phyloP scores from a whole-genome alignment of 805 yeast genomes.

The Barnettozyma siamensis region DNA sequence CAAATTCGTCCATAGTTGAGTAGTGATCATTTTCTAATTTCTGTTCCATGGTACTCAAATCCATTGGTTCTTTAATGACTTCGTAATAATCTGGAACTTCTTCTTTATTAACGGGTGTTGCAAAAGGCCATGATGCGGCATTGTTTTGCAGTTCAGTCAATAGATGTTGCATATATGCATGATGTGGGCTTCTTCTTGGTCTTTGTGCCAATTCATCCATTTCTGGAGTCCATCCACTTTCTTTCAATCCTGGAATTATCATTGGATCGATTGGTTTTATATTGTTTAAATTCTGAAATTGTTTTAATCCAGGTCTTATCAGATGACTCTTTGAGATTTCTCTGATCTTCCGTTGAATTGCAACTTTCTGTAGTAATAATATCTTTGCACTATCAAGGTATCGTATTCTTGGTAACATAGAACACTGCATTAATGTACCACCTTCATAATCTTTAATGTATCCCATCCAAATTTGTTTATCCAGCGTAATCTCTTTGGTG shows the following conservation, averaged over 20 bases:
- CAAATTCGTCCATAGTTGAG: conserved; percentile 83
- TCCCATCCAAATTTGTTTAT: conserved; percentile 92
- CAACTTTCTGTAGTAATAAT: conserved; percentile 82
- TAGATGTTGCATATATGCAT: conserved; percentile 85
- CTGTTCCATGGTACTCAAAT: conserved; percentile 89
- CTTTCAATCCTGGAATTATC: conserved; percentile 83
- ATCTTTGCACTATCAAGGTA: conserved; percentile 88
- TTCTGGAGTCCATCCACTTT: conserved; percentile 97
- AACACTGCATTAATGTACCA: conserved; percentile 96
- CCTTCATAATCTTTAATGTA: conserved; percentile 99
- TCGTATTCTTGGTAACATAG: conserved; percentile 84
- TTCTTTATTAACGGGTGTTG: conserved; percentile 84
- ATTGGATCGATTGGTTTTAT: conserved; percentile 66
- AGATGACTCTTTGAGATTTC: conserved; percentile 73
- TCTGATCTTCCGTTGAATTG: conserved; percentile 78
- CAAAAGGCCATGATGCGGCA: conserved; percentile 98
- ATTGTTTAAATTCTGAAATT: conserved; percentile 47
- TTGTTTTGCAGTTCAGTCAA: conserved; percentile 87
- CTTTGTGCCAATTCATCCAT: conserved; percentile 95
- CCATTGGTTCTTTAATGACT: conserved; percentile 98
- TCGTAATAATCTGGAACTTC: conserved; percentile 97
- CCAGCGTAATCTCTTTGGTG: conserved; percentile 87
- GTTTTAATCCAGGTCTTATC: conserved; percentile 74
- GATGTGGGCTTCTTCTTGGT: conserved; percentile 92
- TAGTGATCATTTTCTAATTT: conserved; percentile 90